Percentiles rank a stretch among this genome's conserved stretches.
phyloP scores from a whole-genome alignment of 257 asterid species.

The Nicotiana tabacum region DNA sequence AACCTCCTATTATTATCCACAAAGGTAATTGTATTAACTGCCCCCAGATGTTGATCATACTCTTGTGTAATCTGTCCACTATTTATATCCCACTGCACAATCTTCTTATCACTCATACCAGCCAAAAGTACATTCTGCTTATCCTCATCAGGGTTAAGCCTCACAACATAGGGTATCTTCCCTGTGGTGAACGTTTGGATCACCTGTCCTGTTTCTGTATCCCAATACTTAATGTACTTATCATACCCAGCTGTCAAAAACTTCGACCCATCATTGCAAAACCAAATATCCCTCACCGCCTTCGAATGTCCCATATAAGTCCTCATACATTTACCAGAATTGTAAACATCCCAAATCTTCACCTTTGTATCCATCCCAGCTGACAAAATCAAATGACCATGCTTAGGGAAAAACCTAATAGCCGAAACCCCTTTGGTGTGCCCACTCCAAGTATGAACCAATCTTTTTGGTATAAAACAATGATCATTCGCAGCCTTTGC shows the following conservation, averaged over 20 bases:
- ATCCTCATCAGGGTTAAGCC: slow-evolving; percentile 96
- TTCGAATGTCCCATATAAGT: slow-evolving; percentile 96
- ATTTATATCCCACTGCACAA: slow-evolving; percentile 98
- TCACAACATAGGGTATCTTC: slow-evolving; percentile 86
- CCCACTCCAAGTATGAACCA: slow-evolving; percentile 98
- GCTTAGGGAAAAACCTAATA: slow-evolving; percentile 87
- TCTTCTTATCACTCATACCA: slow-evolving; percentile 99
- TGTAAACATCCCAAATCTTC: slow-evolving; percentile 95
- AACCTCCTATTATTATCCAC: slow-evolving; percentile 96
- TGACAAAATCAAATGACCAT: slow-evolving; percentile 87
- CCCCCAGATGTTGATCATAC: slow-evolving; percentile 98
- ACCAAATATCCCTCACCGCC: slow-evolving; percentile 92
- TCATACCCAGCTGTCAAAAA: slow-evolving; percentile 93
- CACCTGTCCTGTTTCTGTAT: slow-evolving; percentile 97
- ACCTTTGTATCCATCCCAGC: slow-evolving; percentile 98
- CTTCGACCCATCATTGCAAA: slow-evolving; percentile 83
- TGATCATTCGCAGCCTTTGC: slow-evolving; percentile 92
- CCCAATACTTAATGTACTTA: slow-evolving; percentile 97
- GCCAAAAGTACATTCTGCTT: slow-evolving; percentile 95
- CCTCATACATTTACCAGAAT: slow-evolving; percentile 90
- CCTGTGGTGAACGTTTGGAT: slow-evolving; percentile 90
- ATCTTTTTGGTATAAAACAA: slow-evolving; percentile 90
- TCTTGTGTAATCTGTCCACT: slow-evolving; percentile 95
- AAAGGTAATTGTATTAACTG: slow-evolving; percentile 93
- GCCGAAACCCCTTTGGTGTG: slow-evolving; percentile 98